A percentile compares a stretch with the other conserved stretches of the same genome.
phyloP scores from a whole-genome alignment of 345 rosid species.

The Eucalyptus cloeziana region DNA sequence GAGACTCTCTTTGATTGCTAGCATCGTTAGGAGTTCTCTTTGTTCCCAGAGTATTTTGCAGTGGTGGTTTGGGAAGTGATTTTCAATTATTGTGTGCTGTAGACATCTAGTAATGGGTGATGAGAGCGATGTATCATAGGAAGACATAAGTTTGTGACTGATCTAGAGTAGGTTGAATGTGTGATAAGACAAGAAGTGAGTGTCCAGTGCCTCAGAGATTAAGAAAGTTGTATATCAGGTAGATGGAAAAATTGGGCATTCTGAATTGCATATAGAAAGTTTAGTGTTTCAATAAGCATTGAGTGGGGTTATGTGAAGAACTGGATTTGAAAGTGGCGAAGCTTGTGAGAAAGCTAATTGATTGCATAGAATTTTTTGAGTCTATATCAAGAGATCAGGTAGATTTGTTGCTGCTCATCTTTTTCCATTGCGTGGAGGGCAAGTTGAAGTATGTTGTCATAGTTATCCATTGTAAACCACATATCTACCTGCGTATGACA shows the following conservation, averaged over 20 bases:
- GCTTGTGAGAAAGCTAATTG: background rate
- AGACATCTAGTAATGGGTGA: background rate
- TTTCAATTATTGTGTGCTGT: background rate
- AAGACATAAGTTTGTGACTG: background rate
- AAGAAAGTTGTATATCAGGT: no score
- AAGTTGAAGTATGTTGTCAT: background rate
- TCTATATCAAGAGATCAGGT: background rate
- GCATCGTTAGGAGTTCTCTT: background rate
- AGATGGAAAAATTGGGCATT: no score
- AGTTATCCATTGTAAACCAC: background rate
- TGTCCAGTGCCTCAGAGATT: background rate
- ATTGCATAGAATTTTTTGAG: background rate
- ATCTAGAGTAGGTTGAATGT: background rate
- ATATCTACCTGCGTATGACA: background rate
- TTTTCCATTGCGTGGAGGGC: background rate
- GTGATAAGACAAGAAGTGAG: background rate
- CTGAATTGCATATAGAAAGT: no score
- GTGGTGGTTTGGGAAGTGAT: background rate
- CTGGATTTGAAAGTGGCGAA: no score
- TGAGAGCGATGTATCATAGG: background rate
- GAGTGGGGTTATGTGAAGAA: no score
- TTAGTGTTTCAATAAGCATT: no score
- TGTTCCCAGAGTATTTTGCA: background rate
- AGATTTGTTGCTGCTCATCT: background rate
- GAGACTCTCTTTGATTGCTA: background rate